Evolutionary conservation across 345 rosid genomes (phyloP), one percentile per base, ranked within the genome.

Genomic region (Aquilaria sinensis): DNA sequence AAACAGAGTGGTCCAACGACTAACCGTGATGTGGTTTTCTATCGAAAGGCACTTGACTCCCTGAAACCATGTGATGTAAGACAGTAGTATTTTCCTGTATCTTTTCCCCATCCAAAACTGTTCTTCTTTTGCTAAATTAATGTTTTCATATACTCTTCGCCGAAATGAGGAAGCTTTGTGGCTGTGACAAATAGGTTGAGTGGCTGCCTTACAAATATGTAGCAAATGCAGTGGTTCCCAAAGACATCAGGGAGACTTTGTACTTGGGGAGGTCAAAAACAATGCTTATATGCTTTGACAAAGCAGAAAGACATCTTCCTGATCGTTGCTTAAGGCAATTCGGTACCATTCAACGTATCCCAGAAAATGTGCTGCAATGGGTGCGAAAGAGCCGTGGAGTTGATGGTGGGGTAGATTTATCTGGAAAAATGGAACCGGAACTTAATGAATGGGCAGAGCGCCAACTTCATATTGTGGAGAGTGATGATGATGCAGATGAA

Each of bases 231-330:
- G 82, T 66, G 14, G 84, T 90, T 76, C 96, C 97, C 1, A 87
- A 83, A 61, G 74, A 77, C 60, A 84, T 88, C 10, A 79, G 73
- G 75, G 72, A 56, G 61, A 77, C 80, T 58, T 71, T 93, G 73
- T 74, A 74, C 76, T 68, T 93, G 68, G 96, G 97, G 69, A 88
- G 97, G 80, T 88, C 98, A 10, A 90, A 81, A 76, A 86, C 98
- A 23, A 93, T 88, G 97, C 78, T 93, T 66, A 83, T 93, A 69
- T 93, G 97, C 71, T 93, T 90, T 64, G 98, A 90, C 77, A 93
- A 93, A 90, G 97, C 98, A 14, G 98, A 93, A 80, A 88, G 99
- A 69, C 99, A 94, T 74, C 90, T 94, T 5, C 96, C 99, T 65
- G 88, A 90, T 77, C 97, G 99, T 62, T 88, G 96, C 72, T 77